phyloP scores from a whole-genome alignment of 164 flowering plant genomes.

The Nymphaea colorata region DNA sequence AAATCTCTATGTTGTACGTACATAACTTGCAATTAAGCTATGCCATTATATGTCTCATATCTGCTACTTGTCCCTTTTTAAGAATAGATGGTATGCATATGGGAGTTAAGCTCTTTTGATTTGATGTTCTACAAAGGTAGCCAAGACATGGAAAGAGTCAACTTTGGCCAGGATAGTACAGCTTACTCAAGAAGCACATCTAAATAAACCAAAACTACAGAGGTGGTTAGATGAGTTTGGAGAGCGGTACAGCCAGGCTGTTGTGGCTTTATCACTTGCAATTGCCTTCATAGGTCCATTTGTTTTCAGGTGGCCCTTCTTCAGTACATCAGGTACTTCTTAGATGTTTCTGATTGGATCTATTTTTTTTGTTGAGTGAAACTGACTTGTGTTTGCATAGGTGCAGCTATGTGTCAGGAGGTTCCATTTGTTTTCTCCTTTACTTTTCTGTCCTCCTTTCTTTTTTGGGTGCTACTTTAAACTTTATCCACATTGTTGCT shows the following conservation, averaged over 20 bases:
- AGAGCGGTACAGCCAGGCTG: constrained; percentile 82
- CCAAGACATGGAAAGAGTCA: constrained; percentile 88
- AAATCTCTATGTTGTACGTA: too few relatives aligned
- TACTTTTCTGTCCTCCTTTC: not conserved
- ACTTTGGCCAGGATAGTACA: constrained; percentile 80
- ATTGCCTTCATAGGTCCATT: constrained; percentile 88
- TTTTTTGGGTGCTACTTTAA: not conserved
- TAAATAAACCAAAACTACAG: constrained; percentile 85
- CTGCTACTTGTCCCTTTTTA: too few relatives aligned
- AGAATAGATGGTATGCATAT: too few relatives aligned
- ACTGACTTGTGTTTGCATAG: too few relatives aligned
- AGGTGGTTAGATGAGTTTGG: constrained; percentile 99
- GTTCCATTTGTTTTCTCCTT: not conserved
- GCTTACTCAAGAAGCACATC: constrained; percentile 90
- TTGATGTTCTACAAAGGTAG: constrained; percentile 32
- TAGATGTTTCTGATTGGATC: not conserved
- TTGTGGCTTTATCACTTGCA: constrained; percentile 62
- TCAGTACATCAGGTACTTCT: constrained; percentile 70
- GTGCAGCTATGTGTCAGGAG: not conserved
- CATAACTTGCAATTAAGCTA: too few relatives aligned
- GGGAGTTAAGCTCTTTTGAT: not conserved
- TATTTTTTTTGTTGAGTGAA: not conserved
- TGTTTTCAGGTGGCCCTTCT: constrained; percentile 85
- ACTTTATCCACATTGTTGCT: not conserved
- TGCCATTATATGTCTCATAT: too few relatives aligned